Evolutionary conservation across 345 rosid species (phyloP).

Genomic region (Turnera subulata): DNA sequence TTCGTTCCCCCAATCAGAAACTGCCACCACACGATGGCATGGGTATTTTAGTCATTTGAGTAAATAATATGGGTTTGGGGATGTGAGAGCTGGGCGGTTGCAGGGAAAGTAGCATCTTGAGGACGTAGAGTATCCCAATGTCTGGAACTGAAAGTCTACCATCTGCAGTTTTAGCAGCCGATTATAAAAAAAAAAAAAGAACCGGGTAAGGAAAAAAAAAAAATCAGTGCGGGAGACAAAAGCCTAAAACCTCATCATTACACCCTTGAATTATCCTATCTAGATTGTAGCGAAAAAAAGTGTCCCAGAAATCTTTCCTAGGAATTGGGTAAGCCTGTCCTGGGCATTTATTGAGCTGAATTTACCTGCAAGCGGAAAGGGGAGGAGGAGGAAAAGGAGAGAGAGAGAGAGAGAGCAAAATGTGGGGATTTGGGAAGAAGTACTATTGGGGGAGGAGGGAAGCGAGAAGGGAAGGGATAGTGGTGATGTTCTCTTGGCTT

Average conservation of each 20-base stretch:
- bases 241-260: neutral
- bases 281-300: too few species aligned
- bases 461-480: conserved; percentile 53
- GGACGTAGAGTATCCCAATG: too few species aligned
- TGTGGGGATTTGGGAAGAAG: conserved; percentile 88
- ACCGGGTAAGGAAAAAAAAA: too few species aligned
- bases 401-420: too few species aligned
- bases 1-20: conserved; percentile 3
- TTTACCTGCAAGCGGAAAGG: too few species aligned
- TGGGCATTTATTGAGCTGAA: too few species aligned
- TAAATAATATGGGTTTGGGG: neutral
- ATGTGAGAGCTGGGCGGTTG: neutral
- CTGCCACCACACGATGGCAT: neutral
- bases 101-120: neutral
- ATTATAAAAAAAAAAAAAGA: too few species aligned
- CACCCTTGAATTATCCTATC: too few species aligned
- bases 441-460: conserved; percentile 67
- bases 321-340: too few species aligned
- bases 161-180: too few species aligned
- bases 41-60: neutral
- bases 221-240: conserved; percentile 3
- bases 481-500: conserved; percentile 85
- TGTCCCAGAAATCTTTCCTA: too few species aligned
- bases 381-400: neutral
- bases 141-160: too few species aligned